Base-by-base conservation (phyloP, 1,139 yeast species). In the Pichia sp. region DNA sequence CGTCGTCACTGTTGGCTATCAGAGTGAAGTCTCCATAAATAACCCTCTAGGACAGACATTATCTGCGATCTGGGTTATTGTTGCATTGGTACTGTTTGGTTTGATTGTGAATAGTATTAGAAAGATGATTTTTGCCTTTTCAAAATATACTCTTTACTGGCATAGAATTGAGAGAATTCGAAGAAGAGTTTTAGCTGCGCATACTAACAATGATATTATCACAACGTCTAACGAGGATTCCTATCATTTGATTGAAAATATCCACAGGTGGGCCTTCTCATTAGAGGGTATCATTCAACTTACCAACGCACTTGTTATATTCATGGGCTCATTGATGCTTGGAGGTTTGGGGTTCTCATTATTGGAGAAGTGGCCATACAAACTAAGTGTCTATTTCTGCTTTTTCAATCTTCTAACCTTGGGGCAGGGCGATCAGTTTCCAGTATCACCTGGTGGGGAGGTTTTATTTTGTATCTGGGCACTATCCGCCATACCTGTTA, bases 371-470 rank as follows among this genome's bases (percentile, higher is more conserved):
- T 85, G 94, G 95, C 45, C 68, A 3, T 86, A 78, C 54, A 81
- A 81, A 47, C 64, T 76, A 40, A 68, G 76, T 1, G 65, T 82
- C 11, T 86, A 86, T 58, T 85, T 84, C 52, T 75, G 88, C 42
- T 74, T 80, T 44, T 62, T 83, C 37, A 77, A 91, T 50, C 68
- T 86, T 39, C 60, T 85, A 20, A 84, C 95, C 0, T 80, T 86
- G 40, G 95, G 96, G 0, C 85, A 82, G 57, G 96, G 96, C 22
- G 88, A 80, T 49, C 77, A 63, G 49, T 66, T 76, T 0, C 94
- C 94, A 0, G 42, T 39, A 3, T 57, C 78, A 0, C 60, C 77
- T 1, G 76, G 83, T 7, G 94, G 94, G 0, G 61, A 83, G 30
- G 72, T 79, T 1, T 75, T 85, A 47, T 86, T 85, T 51, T 75